Evolutionary conservation across 176 grass and related monocot species (phyloP).

Genomic region (Secale cereale): DNA sequence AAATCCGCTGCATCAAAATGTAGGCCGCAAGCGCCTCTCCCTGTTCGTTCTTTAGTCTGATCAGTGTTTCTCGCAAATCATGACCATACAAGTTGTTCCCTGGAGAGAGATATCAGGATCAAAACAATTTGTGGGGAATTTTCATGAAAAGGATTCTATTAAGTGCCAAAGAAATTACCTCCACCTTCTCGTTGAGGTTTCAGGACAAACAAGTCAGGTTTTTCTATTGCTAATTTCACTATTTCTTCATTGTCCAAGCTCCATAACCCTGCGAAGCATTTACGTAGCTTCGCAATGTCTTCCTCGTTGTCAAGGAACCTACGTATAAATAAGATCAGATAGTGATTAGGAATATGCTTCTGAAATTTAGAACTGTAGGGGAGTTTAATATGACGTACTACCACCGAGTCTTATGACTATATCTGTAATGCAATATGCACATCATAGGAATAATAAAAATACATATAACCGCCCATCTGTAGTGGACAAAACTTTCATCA

Average conservation of each 20-base stretch:
- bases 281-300: slow-evolving; percentile 68
- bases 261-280: slow-evolving; percentile 94
- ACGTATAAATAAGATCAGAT: slow-evolving; percentile 22
- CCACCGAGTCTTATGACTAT: not conserved
- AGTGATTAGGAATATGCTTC: not conserved
- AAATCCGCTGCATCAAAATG: slow-evolving; percentile 98
- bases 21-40: slow-evolving; percentile 74
- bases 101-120: slow-evolving; percentile 35
- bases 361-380: not conserved
- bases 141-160: not conserved
- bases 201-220: slow-evolving; percentile 79
- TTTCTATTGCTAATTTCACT: slow-evolving; percentile 69
- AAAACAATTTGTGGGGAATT: not conserved
- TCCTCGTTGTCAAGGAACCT: slow-evolving; percentile 82
- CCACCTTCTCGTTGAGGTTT: slow-evolving; percentile 94
- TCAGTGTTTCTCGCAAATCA: slow-evolving; percentile 54
- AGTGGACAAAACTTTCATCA: slow-evolving; percentile 26
- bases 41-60: slow-evolving; percentile 56
- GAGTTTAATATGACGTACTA: not conserved
- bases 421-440: not conserved
- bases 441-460: not conserved
- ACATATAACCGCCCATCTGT: not conserved
- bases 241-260: slow-evolving; percentile 90
- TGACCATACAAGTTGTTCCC: slow-evolving; percentile 88
- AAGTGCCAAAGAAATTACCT: slow-evolving; percentile 40